Base-by-base conservation (phyloP, 1,284 basidiomycete species). In the Meripilus lineatus region DNA sequence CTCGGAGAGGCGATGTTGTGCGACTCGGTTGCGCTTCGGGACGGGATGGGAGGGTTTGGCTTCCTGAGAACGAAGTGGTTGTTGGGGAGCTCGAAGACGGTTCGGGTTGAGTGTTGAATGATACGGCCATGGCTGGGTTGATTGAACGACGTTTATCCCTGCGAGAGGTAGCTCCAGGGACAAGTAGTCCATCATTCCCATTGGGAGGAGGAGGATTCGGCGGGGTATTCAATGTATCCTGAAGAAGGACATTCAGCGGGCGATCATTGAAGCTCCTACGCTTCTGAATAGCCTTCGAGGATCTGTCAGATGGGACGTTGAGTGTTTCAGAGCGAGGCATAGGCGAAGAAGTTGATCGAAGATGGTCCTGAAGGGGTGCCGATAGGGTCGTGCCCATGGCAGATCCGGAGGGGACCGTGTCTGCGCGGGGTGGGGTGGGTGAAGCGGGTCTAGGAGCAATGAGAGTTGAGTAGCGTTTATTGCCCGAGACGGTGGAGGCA, bases 191-290 rank as follows among this genome's bases (percentile, higher is more conserved):
- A 10, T 30, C 28, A 5, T 51, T 52, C 15, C 49, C 50, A 28
- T 49, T 50, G 6, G 66, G 62, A 5, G 50, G 42, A 8, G 21
- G 58, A 30, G 13, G 52, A 55, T 14, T 38, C 38, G 22, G 40
- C 23, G 43, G 42, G 30, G 37, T 32, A 15, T 15, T 21, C 42
- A 30, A 32, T 21, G 48, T 33, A 45, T 49, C 55, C 46, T 58
- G 66, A 48, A 74, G 62, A n/a, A 72, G 60, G 22, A 70, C 54
- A 50, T 77, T 70, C 37, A 77, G 62, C 5, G 75, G 74, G 20
- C 73, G 71, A 45, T 79, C 77, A 49, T 84, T 81, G 47, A 75
- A 79, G 52, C 77, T 82, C 53, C 72, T 77, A 36, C 77, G 67
- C 32, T 76, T 70, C 37, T 60, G 67, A 48, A 63, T 54, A 28